phyloP scores from a whole-genome alignment of 352 stramenopile species.

The Globisporangium paddicum region DNA sequence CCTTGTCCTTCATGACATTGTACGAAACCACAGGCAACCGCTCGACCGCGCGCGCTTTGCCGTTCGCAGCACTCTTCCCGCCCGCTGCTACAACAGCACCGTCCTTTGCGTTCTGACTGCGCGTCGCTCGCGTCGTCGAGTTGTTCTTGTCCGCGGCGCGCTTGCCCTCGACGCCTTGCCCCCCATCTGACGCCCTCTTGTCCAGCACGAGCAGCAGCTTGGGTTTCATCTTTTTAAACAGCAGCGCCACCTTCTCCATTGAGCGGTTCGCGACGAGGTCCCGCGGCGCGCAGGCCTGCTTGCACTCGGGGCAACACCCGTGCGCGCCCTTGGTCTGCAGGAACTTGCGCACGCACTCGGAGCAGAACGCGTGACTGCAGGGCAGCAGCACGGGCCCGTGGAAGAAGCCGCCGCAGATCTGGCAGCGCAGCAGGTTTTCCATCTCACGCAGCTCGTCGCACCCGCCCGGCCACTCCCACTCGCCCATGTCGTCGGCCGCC shows the following conservation, averaged over 20 bases:
- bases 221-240: slow-evolving; percentile 70
- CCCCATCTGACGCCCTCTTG: neutral
- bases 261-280: slow-evolving; percentile 72
- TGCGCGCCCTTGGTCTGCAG: slow-evolving; percentile 62
- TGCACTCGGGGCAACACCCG: slow-evolving; percentile 79
- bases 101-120: slow-evolving; percentile 1
- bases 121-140: neutral
- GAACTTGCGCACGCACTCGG: slow-evolving; percentile 76
- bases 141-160: neutral
- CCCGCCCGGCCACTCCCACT: slow-evolving; percentile 72
- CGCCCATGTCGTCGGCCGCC: slow-evolving; percentile 31
- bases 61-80: neutral
- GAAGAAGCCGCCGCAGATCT: slow-evolving; percentile 84
- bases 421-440: slow-evolving; percentile 69
- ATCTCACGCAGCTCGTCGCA: slow-evolving; percentile 61
- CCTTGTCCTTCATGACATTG: slow-evolving; percentile 84
- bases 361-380: slow-evolving; percentile 83
- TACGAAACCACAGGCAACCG: slow-evolving; percentile 78
- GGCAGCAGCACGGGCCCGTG: slow-evolving; percentile 73
- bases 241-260: slow-evolving; percentile 62
- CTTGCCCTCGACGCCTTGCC: slow-evolving; percentile 6
- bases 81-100: neutral
- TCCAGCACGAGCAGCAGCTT: slow-evolving; percentile 47
- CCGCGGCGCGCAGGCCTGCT: slow-evolving; percentile 47
- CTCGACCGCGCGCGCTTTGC: slow-evolving; percentile 22